phyloP scores from a whole-genome alignment of 2,329 filamentous ascomycete species.

The Diaporthe eres region DNA sequence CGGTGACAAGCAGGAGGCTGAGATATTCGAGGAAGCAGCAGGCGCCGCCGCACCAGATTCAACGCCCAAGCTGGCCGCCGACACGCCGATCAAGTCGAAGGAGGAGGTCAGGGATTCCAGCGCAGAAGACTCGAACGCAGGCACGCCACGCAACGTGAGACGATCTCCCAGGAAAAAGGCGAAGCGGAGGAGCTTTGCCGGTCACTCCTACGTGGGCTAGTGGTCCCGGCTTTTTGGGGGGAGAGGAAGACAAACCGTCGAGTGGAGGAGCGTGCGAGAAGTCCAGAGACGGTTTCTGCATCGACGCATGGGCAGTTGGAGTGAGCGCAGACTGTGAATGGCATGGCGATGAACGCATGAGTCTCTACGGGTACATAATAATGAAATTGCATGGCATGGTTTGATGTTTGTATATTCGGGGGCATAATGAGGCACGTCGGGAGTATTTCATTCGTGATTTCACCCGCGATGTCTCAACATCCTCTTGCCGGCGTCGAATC shows the following conservation, averaged over 20 bases:
- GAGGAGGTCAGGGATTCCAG: slow-evolving; percentile 32
- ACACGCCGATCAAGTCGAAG: slow-evolving; percentile 27
- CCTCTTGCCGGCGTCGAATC: neutral
- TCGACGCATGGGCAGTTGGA: neutral
- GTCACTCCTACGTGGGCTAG: slow-evolving; percentile 3
- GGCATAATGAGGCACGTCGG: neutral
- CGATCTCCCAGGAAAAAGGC: slow-evolving; percentile 40
- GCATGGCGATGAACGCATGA: neutral
- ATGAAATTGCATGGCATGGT: slow-evolving; percentile 14
- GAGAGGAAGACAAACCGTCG: neutral
- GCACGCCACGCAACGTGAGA: slow-evolving; percentile 39
- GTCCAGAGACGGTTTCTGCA: neutral
- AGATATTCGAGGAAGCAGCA: neutral
- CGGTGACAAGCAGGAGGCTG: neutral
- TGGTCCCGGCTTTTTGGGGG: neutral
- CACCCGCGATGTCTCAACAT: neutral
- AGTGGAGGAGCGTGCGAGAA: neutral
- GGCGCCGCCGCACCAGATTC: neutral
- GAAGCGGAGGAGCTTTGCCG: slow-evolving; percentile 28
- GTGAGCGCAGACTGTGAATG: neutral
- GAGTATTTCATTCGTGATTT: neutral
- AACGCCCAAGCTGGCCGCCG: neutral
- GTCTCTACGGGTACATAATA: neutral
- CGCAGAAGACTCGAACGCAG: slow-evolving; percentile 39
- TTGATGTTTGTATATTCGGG: neutral